A percentile compares a stretch with the other conserved stretches of the same genome.
Evolutionary conservation across 306 rosid genomes (phyloP).

Genomic region (Neltuma alba): DNA sequence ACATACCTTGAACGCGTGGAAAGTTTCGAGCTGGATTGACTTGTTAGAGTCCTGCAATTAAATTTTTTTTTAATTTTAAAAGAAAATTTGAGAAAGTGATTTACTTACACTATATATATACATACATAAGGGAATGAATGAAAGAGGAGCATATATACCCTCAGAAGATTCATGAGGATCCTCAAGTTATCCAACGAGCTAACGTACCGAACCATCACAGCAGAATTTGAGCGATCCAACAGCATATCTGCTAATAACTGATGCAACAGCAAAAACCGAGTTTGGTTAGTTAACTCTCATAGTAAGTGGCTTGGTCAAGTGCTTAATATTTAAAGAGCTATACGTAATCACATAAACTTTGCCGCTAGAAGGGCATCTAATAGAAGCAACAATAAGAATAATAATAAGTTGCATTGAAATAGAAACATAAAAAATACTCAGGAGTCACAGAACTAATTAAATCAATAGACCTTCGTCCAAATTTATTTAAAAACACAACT

Average conservation of each 20-base stretch:
- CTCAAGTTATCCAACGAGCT: conserved; percentile 82
- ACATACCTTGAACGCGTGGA: conserved; percentile 64
- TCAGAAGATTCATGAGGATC: conserved; percentile 91
- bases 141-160: conserved; percentile 48
- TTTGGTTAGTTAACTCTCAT: background rate
- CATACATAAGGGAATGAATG: background rate
- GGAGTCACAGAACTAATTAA: no score
- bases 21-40: conserved; percentile 56
- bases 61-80: background rate
- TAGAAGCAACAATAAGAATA: background rate
- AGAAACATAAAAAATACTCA: no score
- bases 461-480: no score
- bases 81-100: background rate
- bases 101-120: background rate
- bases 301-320: background rate
- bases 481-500: no score
- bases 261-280: conserved; percentile 12
- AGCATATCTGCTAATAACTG: conserved; percentile 81
- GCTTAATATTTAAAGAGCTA: background rate
- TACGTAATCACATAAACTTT: background rate
- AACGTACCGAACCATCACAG: conserved; percentile 81
- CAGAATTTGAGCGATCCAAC: conserved; percentile 81
- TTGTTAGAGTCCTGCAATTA: conserved; percentile 62
- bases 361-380: background rate
- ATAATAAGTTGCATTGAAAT: no score